These are phyloP conservation scores for Penicillium sp. DNA, from an alignment of 2,329 filamentous ascomycete species.

Conservation along the genomic window DNA sequence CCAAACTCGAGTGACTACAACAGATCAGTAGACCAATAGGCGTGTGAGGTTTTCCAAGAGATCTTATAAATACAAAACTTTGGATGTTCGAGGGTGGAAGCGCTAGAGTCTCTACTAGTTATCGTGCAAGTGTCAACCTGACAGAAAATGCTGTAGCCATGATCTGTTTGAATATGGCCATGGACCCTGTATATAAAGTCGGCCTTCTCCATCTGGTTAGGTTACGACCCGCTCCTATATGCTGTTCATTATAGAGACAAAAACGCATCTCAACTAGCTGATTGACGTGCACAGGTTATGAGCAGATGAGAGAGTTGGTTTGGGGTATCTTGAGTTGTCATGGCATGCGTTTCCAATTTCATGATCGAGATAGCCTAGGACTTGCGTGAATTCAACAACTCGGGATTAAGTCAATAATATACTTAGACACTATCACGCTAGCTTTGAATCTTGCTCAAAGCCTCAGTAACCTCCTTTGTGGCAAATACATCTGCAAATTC, in stretches of 20 bases:
- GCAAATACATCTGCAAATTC: conserved; percentile 48
- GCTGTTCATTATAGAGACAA: not conserved
- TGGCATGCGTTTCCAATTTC: not conserved
- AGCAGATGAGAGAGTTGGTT: not conserved
- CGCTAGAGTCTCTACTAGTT: not conserved
- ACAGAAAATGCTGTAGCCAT: not conserved
- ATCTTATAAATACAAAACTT: not conserved
- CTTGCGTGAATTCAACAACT: not conserved
- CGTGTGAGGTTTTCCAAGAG: not conserved
- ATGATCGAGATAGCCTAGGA: not conserved
- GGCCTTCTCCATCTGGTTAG: not conserved
- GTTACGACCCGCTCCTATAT: no score
- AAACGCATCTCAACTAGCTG: not conserved
- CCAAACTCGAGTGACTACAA: not conserved
- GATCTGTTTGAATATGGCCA: not conserved
- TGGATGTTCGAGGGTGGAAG: not conserved
- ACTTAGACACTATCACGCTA: not conserved
- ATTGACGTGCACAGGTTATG: not conserved
- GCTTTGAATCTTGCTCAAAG: conserved; percentile 18
- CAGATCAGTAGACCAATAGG: not conserved
- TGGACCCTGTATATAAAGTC: not conserved
- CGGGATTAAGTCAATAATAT: not conserved
- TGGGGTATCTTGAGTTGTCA: not conserved
- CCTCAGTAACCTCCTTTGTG: conserved; percentile 40
- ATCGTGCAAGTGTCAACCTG: not conserved